Conservation (phyloP, 2,329 filamentous ascomycete genomes). For the Dendryphion nanum region DNA sequence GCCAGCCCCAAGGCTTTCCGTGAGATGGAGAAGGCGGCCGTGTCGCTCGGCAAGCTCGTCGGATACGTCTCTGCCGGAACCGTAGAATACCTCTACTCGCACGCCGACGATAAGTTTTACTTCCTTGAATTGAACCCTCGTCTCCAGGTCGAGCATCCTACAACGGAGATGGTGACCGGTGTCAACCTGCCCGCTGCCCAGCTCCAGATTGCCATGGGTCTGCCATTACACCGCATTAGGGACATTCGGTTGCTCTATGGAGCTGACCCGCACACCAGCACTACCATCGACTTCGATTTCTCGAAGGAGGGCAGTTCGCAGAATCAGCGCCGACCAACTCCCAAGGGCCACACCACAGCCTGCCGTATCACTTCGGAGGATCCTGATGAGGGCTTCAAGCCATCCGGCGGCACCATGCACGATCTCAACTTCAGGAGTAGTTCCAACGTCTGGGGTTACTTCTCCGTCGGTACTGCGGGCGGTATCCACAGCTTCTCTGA, state of each 20-base stretch:
- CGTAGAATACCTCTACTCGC: constrained; percentile 98
- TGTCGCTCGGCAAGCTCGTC: constrained; percentile 88
- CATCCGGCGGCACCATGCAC: constrained; percentile 97
- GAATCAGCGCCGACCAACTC: constrained; percentile 83
- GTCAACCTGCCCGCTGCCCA: constrained; percentile 96
- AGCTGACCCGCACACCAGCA: constrained; percentile 81
- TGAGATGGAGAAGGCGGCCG: constrained; percentile 94
- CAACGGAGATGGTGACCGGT: constrained; percentile 98
- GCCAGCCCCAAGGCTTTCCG: constrained; percentile 87
- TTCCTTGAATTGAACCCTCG: constrained; percentile 98
- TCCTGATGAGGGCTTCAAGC: constrained; percentile 98
- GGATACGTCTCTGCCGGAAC: constrained; percentile 99
- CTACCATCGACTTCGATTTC: constrained; percentile 96
- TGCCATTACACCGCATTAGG: constrained; percentile 89
- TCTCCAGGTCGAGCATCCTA: constrained; percentile 99
- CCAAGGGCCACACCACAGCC: constrained; percentile 95
- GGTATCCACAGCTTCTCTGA: constrained; percentile 99
- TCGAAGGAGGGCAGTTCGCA: constrained; percentile 78
- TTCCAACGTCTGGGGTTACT: constrained; percentile 99
- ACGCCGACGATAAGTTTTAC: constrained; percentile 98
- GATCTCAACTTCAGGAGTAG: constrained; percentile 98
- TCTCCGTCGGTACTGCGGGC: constrained; percentile 94
- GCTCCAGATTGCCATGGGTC: constrained; percentile 98
- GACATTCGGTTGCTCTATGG: constrained; percentile 97
- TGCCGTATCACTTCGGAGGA: constrained; percentile 99